Conservation (phyloP, 108 stramenopile species). For the Fragilariopsis cylindrus region DNA sequence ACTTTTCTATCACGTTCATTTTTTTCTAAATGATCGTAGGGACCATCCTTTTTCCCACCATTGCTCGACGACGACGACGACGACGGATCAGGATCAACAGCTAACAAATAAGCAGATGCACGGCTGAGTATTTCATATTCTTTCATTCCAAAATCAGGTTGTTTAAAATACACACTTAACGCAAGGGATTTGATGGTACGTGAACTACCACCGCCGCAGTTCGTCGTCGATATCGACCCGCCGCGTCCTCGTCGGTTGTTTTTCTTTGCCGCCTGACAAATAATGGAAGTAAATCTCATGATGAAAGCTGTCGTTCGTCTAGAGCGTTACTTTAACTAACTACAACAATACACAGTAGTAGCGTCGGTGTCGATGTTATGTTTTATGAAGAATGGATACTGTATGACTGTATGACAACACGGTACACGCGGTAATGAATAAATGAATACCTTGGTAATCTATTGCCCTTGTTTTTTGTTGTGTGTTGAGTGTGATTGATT, state of each 20-base stretch:
- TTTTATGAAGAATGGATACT: too few species aligned
- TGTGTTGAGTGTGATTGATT: too few species aligned
- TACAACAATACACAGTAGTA: too few species aligned
- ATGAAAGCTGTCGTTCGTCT: not conserved
- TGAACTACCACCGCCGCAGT: not conserved
- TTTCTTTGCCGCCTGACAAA: conserved; percentile 7
- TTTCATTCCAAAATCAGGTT: conserved; percentile 84
- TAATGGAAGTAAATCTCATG: conserved; percentile 6
- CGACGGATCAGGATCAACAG: conserved; percentile 60
- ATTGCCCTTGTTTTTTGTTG: too few species aligned
- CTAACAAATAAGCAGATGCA: conserved; percentile 73
- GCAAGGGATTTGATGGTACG: conserved; percentile 54
- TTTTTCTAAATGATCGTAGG: conserved; percentile 44
- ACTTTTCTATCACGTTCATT: conserved; percentile 51
- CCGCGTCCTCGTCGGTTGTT: not conserved
- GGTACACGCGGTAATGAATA: too few species aligned
- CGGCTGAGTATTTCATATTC: conserved; percentile 85
- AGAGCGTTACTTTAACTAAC: not conserved
- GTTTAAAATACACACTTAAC: conserved; percentile 80
- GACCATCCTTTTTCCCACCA: conserved; percentile 17
- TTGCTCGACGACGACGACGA: conserved; percentile 11
- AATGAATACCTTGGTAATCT: too few species aligned
- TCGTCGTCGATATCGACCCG: not conserved
- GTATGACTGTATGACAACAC: too few species aligned
- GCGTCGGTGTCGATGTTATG: too few species aligned